A percentile compares a stretch with the other conserved stretches of the same genome.
These are phyloP conservation scores for Colletotrichum sp. DNA, from an alignment of 2,329 filamentous ascomycete species.

Conservation along the genomic window DNA sequence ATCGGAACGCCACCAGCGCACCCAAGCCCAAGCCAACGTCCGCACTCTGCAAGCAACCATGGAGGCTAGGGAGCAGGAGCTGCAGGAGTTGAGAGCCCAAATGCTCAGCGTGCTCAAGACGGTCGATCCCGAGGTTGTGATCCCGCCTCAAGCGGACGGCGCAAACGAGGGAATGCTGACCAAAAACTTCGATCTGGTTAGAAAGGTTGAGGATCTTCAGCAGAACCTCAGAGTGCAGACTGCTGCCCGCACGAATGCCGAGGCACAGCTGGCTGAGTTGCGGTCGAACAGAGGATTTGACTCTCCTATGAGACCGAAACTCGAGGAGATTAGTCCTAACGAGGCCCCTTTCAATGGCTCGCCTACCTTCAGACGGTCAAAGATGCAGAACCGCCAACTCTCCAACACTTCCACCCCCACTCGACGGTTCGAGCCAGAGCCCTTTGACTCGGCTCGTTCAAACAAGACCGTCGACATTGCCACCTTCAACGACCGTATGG, in stretches of 20 bases:
- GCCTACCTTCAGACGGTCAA: slow-evolving; percentile 70
- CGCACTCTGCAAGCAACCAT: slow-evolving; percentile 81
- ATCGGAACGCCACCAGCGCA: slow-evolving; percentile 84
- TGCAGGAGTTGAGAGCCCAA: slow-evolving; percentile 80
- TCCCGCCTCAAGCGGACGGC: slow-evolving; percentile 65
- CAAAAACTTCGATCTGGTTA: slow-evolving; percentile 82
- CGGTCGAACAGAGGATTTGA: slow-evolving; percentile 73
- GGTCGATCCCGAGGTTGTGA: slow-evolving; percentile 77
- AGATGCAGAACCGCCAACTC: slow-evolving; percentile 61
- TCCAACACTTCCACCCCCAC: slow-evolving; percentile 82
- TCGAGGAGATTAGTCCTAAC: slow-evolving; percentile 89
- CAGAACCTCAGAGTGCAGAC: slow-evolving; percentile 85
- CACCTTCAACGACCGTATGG: slow-evolving; percentile 86
- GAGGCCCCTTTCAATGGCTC: slow-evolving; percentile 78
- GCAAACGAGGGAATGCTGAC: slow-evolving; percentile 64
- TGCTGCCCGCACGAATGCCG: slow-evolving; percentile 81
- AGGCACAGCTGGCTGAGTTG: slow-evolving; percentile 80
- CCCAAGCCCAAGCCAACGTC: slow-evolving; percentile 84
- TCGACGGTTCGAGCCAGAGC: slow-evolving; percentile 70
- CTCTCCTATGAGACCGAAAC: slow-evolving; percentile 72
- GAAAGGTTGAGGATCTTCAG: slow-evolving; percentile 87
- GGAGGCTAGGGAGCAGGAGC: slow-evolving; percentile 80
- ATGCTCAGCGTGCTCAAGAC: slow-evolving; percentile 84
- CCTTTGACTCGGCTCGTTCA: slow-evolving; percentile 77
- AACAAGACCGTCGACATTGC: slow-evolving; percentile 86